Evolutionary conservation across 305 asterid species (phyloP), one percentile per base, ranked within the genome.

Genomic region (Fraxinus greggii): DNA sequence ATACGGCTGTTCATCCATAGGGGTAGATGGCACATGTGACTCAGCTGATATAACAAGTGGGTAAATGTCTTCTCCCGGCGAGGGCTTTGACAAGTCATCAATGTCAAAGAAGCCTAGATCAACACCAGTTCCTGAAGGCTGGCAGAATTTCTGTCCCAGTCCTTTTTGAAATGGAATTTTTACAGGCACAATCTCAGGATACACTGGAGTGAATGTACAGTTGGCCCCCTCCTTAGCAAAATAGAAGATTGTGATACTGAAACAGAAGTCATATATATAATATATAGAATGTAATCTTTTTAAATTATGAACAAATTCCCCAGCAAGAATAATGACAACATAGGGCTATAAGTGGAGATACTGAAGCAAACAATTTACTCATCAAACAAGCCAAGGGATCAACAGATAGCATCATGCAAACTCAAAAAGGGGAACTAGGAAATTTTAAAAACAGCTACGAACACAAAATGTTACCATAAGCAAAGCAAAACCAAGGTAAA

Each of bases 21-120:
- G 78, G 17, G 72, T 23, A 12, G 92, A 83, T 26, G 86, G 86
- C 51, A 65, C 76, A 85, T 61, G 40, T 63, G 97, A 89, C 85
- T 91, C 97, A 2, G 97, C 95, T 74, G 88, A 80, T 84, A 94
- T 92, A 54, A 93, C 94, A 81, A 94, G 97, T 31, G 98, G 98
- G 86, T 92, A 94, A 51, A 86, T 87, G 84, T 94, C 94, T 73
- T 90, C 92, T 72, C 92, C 93, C 5, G 89, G 89, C 78, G 42
- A 79, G 73, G 95, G 93, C 90, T 89, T 94, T 78, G 97, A 91
- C 76, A 94, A 88, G 86, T 93, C 98, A 89, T 92, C 90, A 21
- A 83, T 85, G 86, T 88, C 98, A 76, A 94, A 94, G 90, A 94
- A 94, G 78, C 97, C 98, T 3, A 94, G 85, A 88, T 94, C 98